Evolutionary conservation across 1,139 yeast species (phyloP).

Genomic region (Williopsis jadinii): DNA sequence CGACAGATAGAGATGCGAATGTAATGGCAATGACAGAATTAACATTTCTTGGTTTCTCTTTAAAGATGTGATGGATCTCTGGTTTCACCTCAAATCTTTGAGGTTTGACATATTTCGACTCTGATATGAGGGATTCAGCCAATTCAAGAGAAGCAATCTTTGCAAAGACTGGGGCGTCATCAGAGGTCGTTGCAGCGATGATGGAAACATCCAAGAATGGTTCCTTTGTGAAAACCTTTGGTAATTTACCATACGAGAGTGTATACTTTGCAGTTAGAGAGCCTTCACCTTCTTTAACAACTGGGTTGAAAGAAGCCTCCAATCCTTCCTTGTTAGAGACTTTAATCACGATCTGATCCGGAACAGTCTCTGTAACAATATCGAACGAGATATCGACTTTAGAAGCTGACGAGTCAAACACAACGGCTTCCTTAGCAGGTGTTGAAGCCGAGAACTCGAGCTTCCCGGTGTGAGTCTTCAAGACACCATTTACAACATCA

Average conservation of each 20-base stretch:
- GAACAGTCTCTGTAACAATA: constrained; percentile 13
- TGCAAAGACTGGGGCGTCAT: constrained; percentile 8
- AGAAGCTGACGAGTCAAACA: constrained; percentile 9
- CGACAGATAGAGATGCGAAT: constrained; percentile 41
- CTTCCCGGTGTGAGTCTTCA: constrained; percentile 8
- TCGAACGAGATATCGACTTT: constrained; percentile 17
- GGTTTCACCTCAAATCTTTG: constrained; percentile 44
- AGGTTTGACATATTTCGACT: constrained; percentile 25
- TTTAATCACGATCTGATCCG: constrained; percentile 19
- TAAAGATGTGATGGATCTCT: constrained; percentile 68
- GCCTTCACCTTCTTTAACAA: constrained; percentile 7
- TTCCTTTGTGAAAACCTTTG: constrained; percentile 33
- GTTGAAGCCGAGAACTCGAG: constrained; percentile 8
- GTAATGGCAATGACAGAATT: constrained; percentile 46
- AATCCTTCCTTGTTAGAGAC: constrained; percentile 14
- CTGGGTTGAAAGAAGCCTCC: constrained; percentile 20
- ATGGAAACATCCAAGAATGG: constrained; percentile 29
- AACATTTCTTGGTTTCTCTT: constrained; percentile 47
- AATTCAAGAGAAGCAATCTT: constrained; percentile 16
- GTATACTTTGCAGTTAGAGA: constrained; percentile 11
- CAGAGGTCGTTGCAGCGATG: constrained; percentile 19
- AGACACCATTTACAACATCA: constrained; percentile 12
- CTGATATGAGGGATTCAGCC: constrained; percentile 11
- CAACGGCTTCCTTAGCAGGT: constrained; percentile 9
- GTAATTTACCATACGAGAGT: constrained; percentile 30